Evolutionary conservation across 257 asterid genomes (phyloP), one percentile per base, ranked within the genome.

Genomic region (Pogostemon cablin): DNA sequence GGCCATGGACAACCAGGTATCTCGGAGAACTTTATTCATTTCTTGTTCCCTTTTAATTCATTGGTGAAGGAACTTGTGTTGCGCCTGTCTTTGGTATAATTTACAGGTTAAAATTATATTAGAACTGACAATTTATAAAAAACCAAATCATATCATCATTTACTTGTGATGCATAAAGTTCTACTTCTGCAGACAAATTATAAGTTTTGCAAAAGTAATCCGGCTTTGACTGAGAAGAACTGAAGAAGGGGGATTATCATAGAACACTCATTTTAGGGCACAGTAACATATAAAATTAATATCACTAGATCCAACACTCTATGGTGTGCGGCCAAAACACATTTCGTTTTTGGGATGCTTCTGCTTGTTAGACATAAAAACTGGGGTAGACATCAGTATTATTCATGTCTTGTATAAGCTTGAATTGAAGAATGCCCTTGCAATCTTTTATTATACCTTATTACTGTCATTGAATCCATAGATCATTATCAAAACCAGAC

Each of bases 1-100:
- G 90, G 99, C 99, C 47, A 86, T 78, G 69, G 99, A 93, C 84
- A 91, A 91, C 82, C 99, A 91, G 96, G 96, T 93, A 86, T 52
- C 52, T 25, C 62, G 44, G 9, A n/a, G 37, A 63, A 73, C 47
- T 54, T 41, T 57, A 10, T 7, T 44, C 49, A 41, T 52, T 54
- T 64, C 61, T 59, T 54, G 72, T 15, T 10, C 68, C 59, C 9
- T 50, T 59, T 50, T 75, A 11, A 32, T 80, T 68, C 50, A 35
- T 5, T 42, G 57, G 50, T 65, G 65, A 10, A 42, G 20, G 40
- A 37, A 46, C 52, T 67, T 67, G 72, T 46, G 47, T 4, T 20
- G 39, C 52, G 42, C 37, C 32, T 42, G 17, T 35, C 46, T 11
- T 9, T 34, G 42, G 35, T 20, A 20, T 12, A 11, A 41, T 32